Evolutionary conservation across 108 stramenopile genomes (phyloP).

Genomic region (Cyclotella baltica): DNA sequence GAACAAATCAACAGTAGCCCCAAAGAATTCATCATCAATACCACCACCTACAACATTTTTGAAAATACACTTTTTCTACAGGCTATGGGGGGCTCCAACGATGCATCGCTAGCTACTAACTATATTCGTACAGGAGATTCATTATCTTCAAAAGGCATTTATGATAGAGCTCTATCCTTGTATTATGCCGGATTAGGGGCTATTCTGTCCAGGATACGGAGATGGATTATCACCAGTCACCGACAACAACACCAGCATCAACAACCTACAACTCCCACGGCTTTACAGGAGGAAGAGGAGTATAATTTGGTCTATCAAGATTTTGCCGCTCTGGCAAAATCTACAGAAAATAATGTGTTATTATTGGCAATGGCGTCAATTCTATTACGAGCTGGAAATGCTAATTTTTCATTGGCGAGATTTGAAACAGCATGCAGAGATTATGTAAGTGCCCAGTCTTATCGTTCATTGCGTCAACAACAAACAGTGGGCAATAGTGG

Average conservation of each 20-base stretch:
- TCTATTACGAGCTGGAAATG: slow-evolving; percentile 48
- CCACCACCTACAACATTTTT: slow-evolving; percentile 32
- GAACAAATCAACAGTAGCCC: background rate
- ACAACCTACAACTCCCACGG: background rate
- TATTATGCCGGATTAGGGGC: slow-evolving; percentile 55
- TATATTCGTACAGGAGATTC: slow-evolving; percentile 53
- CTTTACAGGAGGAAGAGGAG: background rate
- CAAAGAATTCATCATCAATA: slow-evolving; percentile 26
- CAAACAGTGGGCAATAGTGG: background rate
- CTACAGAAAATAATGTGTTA: slow-evolving; percentile 40
- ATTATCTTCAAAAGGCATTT: slow-evolving; percentile 4
- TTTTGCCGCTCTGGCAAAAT: slow-evolving; percentile 28
- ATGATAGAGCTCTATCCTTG: slow-evolving; percentile 38
- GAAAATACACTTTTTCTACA: slow-evolving; percentile 41
- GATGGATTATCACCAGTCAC: slow-evolving; percentile 26
- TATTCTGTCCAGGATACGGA: slow-evolving; percentile 39
- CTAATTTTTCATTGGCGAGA: slow-evolving; percentile 35
- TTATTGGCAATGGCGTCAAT: slow-evolving; percentile 54
- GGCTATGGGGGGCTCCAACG: slow-evolving; percentile 53
- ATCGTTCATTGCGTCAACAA: slow-evolving; percentile 26
- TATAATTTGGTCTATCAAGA: slow-evolving; percentile 27
- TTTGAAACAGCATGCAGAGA: slow-evolving; percentile 47
- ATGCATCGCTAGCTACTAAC: slow-evolving; percentile 37
- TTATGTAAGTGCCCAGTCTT: slow-evolving; percentile 52
- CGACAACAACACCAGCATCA: background rate